phyloP scores from a whole-genome alignment of 805 yeast genomes.

The Scheffersomyces coipomensis region DNA sequence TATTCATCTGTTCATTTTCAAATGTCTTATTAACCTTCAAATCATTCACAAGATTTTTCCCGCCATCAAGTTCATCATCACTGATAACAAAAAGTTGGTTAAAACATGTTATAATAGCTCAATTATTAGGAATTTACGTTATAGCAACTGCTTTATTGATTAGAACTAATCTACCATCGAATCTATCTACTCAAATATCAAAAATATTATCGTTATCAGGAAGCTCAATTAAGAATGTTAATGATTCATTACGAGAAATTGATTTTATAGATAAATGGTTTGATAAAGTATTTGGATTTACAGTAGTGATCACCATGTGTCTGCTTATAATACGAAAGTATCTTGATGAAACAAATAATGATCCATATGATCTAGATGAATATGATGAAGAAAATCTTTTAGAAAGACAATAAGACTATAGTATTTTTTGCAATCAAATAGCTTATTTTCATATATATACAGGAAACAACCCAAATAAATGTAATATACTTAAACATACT shows the following conservation, averaged over 20 bases:
- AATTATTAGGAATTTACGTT: constrained; percentile 49
- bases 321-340: constrained; percentile 19
- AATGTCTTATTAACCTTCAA: constrained; percentile 62
- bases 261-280: constrained; percentile 51
- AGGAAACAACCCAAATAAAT: too few relatives aligned
- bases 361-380: constrained; percentile 9
- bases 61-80: constrained; percentile 16
- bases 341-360: constrained; percentile 13
- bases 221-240: constrained; percentile 15
- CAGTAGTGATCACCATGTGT: constrained; percentile 34
- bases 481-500: too few relatives aligned
- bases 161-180: constrained; percentile 46
- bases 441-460: too few relatives aligned
- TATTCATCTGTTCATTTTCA: constrained; percentile 63
- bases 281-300: constrained; percentile 48
- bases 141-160: constrained; percentile 51
- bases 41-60: constrained; percentile 40
- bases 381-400: constrained; percentile 36
- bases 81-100: constrained; percentile 26
- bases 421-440: too few relatives aligned
- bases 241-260: constrained; percentile 29
- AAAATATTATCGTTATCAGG: constrained; percentile 37
- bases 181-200: constrained; percentile 40
- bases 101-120: constrained; percentile 38
- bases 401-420: too few relatives aligned